Conservation (phyloP, 2,329 filamentous ascomycete genomes). For the Nemania sp. region DNA sequence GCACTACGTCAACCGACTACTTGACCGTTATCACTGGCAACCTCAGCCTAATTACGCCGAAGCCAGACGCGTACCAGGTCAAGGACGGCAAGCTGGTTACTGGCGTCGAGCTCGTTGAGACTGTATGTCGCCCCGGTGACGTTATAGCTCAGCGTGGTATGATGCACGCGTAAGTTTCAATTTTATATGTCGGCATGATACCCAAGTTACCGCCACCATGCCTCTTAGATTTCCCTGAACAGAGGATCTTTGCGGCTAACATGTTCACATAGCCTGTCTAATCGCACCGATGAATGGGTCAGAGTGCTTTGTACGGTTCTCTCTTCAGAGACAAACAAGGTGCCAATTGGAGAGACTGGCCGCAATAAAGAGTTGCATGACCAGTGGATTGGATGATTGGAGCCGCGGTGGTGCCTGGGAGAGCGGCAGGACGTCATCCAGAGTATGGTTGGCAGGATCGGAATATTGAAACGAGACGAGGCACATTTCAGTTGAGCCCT, state of each 20-base stretch:
- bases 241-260: not conserved
- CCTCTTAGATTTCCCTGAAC: too few relatives aligned
- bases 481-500: too few relatives aligned
- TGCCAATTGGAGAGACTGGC: constrained; percentile 20
- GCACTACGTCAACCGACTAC: constrained; percentile 42
- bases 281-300: constrained; percentile 36
- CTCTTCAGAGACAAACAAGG: constrained; percentile 32
- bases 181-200: too few relatives aligned
- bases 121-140: constrained; percentile 36
- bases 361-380: constrained; percentile 4
- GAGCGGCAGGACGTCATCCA: too few relatives aligned
- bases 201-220: not conserved
- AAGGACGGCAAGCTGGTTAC: constrained; percentile 29
- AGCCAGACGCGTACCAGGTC: constrained; percentile 30
- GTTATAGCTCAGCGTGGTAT: constrained; percentile 39
- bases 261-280: constrained; percentile 40
- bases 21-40: constrained; percentile 37
- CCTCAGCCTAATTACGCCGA: constrained; percentile 37
- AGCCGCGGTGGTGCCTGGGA: too few relatives aligned
- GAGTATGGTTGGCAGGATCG: too few relatives aligned
- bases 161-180: constrained; percentile 43
- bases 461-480: too few relatives aligned
- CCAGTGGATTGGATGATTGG: constrained; percentile 2
- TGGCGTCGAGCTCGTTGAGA: constrained; percentile 35
- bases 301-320: constrained; percentile 32